phyloP scores from a whole-genome alignment of 352 stramenopile genomes.

The Phytophthora lateralis region DNA sequence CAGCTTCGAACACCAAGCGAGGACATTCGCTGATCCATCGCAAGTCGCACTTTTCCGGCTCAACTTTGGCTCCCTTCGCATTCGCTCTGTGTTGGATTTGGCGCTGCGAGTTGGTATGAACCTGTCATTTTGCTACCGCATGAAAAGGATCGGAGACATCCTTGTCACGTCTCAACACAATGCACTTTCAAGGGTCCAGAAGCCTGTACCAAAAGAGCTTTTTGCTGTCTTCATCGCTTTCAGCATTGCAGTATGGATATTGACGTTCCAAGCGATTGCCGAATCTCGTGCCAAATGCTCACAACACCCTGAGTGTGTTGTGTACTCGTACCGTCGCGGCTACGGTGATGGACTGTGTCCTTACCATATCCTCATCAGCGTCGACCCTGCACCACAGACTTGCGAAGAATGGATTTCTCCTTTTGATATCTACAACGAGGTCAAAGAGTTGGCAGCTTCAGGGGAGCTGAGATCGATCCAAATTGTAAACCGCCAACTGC shows the following conservation, averaged over 20 bases:
- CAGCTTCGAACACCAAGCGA: conserved; percentile 24
- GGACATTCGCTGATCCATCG: conserved; percentile 12
- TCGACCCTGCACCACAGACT: too few species aligned
- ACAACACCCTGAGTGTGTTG: neutral
- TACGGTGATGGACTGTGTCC: too few species aligned
- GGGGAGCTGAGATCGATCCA: too few species aligned
- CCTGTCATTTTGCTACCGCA: conserved; percentile 21
- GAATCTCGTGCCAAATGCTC: conserved; percentile 4
- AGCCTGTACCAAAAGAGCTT: conserved; percentile 5
- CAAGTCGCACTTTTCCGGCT: conserved; percentile 24
- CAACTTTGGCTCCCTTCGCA: conserved; percentile 25
- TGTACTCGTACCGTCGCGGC: conserved; percentile 7
- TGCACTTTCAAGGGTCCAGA: too few species aligned
- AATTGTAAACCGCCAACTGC: too few species aligned
- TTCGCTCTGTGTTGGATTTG: conserved; percentile 11
- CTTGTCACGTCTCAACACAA: too few species aligned
- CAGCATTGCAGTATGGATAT: neutral
- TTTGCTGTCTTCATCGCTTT: conserved; percentile 6
- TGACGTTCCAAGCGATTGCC: neutral
- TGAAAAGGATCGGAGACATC: too few species aligned
- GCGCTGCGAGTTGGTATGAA: conserved; percentile 24
- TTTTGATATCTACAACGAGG: too few species aligned
- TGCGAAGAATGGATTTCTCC: too few species aligned
- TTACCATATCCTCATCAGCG: too few species aligned
- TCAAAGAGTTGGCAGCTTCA: too few species aligned